Evolutionary conservation across 495 filamentous ascomycete genomes (phyloP), one percentile per base, ranked within the genome.

Genomic region (Aspergillus coremiiformis): DNA sequence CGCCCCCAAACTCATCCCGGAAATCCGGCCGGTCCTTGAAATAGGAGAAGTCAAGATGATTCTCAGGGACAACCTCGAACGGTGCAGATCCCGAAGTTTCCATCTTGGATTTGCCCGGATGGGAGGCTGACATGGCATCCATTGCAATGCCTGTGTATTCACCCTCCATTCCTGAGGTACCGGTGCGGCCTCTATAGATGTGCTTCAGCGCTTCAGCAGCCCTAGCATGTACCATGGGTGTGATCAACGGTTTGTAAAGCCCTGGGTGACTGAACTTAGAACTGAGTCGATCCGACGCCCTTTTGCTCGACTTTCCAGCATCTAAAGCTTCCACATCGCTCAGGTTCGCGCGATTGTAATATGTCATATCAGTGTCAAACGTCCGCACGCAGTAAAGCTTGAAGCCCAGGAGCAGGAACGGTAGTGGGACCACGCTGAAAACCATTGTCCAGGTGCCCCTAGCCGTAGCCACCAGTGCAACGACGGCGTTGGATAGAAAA

Each of bases 141-240:
- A 98, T 79, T 3, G 72, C 74, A 26, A 88, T 83, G 59, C 87
- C 85, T 11, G 84, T 88, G 66, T 86, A 89, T 19, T 83, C 78
- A 56, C 82, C 84, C 39, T 75, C 67, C 27, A 71, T 66, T 43
- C 86, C 86, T 53, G 75, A 77, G 41, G 78, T 62, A 37, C 77
- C 76, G n/a, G 94, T 72, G 7, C 90, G 83, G 12, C 90, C 93
- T 11, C 80, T 79, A 58, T 95, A 95, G 55, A 97, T 75, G 39
- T 84, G 78, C 30, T 83, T 83, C 29, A 98, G 78, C 30, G 89
- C 77, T 45, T 90, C 87, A 52, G 90, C 84, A 15, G 90, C 89
- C 64, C 85, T 92, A 35, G 87, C 88, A 55, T 93, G 86, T 10
- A 98, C 92, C 93, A 98, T 98, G 0, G 93, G 93, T 0, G 89